phyloP scores from a whole-genome alignment of 2,329 filamentous ascomycete genomes.

The Cadophora luteo-olivacea region DNA sequence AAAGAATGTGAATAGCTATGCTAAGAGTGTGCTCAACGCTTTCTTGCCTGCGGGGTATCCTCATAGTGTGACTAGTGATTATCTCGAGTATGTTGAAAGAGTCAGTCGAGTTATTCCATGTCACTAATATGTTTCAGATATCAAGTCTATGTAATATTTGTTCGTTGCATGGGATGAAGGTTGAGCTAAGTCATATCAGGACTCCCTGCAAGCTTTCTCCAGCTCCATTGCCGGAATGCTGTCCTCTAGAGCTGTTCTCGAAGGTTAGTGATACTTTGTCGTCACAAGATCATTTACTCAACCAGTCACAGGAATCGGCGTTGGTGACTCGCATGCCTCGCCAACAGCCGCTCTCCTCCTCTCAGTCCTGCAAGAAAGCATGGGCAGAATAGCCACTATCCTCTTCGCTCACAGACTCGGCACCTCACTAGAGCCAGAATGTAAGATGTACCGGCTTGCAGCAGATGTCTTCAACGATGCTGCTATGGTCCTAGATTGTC shows the following conservation, averaged over 20 bases:
- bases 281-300: not conserved
- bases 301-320: slow-evolving; percentile 53
- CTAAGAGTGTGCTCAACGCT: slow-evolving; percentile 55
- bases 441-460: slow-evolving; percentile 73
- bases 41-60: slow-evolving; percentile 75
- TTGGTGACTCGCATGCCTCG: slow-evolving; percentile 69
- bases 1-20: slow-evolving; percentile 37
- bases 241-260: slow-evolving; percentile 69
- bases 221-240: slow-evolving; percentile 69
- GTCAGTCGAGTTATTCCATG: not conserved
- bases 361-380: slow-evolving; percentile 69
- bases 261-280: slow-evolving; percentile 66
- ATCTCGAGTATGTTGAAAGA: slow-evolving; percentile 59
- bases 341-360: slow-evolving; percentile 71
- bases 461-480: slow-evolving; percentile 76
- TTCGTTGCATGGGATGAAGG: too few species aligned
- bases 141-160: slow-evolving; percentile 67
- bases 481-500: slow-evolving; percentile 73
- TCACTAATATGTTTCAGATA: slow-evolving; percentile 53
- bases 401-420: slow-evolving; percentile 73
- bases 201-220: slow-evolving; percentile 70
- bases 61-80: slow-evolving; percentile 73
- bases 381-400: slow-evolving; percentile 71
- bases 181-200: slow-evolving; percentile 53
- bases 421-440: slow-evolving; percentile 72